Evolutionary conservation across 1,284 basidiomycete genomes (phyloP), one percentile per base, ranked within the genome.

Genomic region (Inonotus obliquus): DNA sequence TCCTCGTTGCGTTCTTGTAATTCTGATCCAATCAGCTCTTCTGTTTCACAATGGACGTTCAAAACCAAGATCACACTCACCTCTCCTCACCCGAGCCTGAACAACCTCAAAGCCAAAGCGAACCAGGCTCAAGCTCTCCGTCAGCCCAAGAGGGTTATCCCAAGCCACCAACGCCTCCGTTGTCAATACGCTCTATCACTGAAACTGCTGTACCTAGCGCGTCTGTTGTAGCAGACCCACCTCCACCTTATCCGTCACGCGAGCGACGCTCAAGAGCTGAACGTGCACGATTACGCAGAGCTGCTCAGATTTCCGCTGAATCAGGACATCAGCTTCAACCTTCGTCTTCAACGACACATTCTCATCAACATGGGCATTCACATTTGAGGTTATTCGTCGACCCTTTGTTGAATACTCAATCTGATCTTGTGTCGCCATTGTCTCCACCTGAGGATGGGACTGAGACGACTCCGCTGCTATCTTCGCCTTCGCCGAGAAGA

Each of bases 221-320:
- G 17, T 39, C 41, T 4, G 47, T 51, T 11, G 35, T 60, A n/a
- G 25, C 60, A 13, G 86, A 88, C 64, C 86, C 86, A 0, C 86
- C 86, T 11, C 86, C 86, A 0, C 86, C 86, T 0, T 89, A 88
- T 69, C 86, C 85, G 39, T 79, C 83, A 0, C 74, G 77, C 58
- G 77, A 79, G 65, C 76, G 82, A n/a, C 77, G 80, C 35, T 64
- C 71, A 7, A 74, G 81, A 32, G 56, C 72, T 3, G 67, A 67
- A 32, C 74, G 74, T 54, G 62, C 69, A 64, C 54, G 60, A 6
- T 63, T 67, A 6, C 69, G 72, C 27, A 65, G 72, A n/a, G 73
- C 70, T 44, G 61, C 67, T 5, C 74, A 76, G 51, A 61, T 73
- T 1, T 69, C 74, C 2, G 45, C 23, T 14, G 61, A 58, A 19